A percentile compares a stretch with the other conserved stretches of the same genome.
Evolutionary conservation across 2,329 filamentous ascomycete species (phyloP).

Genomic region (Pseudogymnoascus sp.): DNA sequence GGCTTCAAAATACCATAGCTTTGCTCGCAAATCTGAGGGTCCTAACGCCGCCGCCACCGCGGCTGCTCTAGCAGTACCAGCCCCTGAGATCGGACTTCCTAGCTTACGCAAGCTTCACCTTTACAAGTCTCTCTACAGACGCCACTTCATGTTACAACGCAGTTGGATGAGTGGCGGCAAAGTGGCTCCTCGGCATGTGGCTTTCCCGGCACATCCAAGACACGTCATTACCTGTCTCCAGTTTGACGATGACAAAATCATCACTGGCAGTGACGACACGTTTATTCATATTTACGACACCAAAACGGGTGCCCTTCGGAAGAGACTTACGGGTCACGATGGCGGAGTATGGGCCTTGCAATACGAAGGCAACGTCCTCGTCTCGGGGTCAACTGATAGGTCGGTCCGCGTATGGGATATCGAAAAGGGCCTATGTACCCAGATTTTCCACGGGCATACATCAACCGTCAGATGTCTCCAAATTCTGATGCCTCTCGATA

Average conservation of each 20-base stretch:
- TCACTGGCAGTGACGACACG: slow-evolving; percentile 95
- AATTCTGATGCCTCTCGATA: slow-evolving; percentile 78
- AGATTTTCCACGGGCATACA: slow-evolving; percentile 95
- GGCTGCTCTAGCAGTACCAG: slow-evolving; percentile 72
- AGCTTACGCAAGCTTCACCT: slow-evolving; percentile 78
- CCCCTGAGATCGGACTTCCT: slow-evolving; percentile 69
- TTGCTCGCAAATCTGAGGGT: slow-evolving; percentile 53
- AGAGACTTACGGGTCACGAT: slow-evolving; percentile 84
- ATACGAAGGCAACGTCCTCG: slow-evolving; percentile 88
- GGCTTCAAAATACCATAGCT: slow-evolving; percentile 18
- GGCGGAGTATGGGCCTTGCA: slow-evolving; percentile 96
- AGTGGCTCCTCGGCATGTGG: slow-evolving; percentile 80
- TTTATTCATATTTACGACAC: slow-evolving; percentile 98
- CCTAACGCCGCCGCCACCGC: slow-evolving; percentile 80
- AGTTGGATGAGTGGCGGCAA: slow-evolving; percentile 82
- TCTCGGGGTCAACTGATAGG: slow-evolving; percentile 91
- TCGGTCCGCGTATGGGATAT: slow-evolving; percentile 99
- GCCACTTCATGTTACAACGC: slow-evolving; percentile 81
- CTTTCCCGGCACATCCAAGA: slow-evolving; percentile 89
- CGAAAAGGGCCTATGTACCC: slow-evolving; percentile 81
- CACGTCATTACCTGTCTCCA: slow-evolving; percentile 97
- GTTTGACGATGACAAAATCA: slow-evolving; percentile 95
- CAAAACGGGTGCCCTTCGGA: slow-evolving; percentile 78
- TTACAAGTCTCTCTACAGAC: slow-evolving; percentile 92
- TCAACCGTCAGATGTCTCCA: slow-evolving; percentile 94